These are phyloP conservation scores for Zygotorulaspora florentina DNA, from an alignment of 805 yeast genomes.

Conservation along the genomic window DNA sequence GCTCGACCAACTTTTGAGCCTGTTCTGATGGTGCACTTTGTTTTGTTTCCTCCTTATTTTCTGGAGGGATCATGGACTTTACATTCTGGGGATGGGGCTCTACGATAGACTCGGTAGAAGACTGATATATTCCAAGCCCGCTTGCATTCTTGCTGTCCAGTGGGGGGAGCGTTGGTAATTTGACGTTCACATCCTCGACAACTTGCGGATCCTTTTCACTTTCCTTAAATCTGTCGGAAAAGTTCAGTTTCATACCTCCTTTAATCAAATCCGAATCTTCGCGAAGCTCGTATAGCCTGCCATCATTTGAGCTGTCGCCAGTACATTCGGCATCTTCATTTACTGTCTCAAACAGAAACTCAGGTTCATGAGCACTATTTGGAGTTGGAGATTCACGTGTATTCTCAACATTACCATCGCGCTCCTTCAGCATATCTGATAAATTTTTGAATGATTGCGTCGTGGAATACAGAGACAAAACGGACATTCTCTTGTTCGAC, in stretches of 20 bases:
- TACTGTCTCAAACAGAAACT: conserved; percentile 28
- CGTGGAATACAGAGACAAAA: conserved; percentile 68
- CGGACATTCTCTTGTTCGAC: conserved; percentile 64
- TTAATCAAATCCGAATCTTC: conserved; percentile 15
- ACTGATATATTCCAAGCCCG: conserved; percentile 31
- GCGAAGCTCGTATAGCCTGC: conserved; percentile 25
- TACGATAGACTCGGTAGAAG: conserved; percentile 12
- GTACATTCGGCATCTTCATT: conserved; percentile 20
- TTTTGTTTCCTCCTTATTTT: conserved; percentile 12
- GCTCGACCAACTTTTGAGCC: neutral
- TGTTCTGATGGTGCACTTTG: conserved; percentile 5
- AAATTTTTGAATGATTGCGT: conserved; percentile 60
- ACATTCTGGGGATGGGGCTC: conserved; percentile 8
- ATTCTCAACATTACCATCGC: conserved; percentile 11
- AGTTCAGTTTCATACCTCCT: conserved; percentile 34
- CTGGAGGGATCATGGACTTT: conserved; percentile 20
- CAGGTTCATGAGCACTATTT: conserved; percentile 25
- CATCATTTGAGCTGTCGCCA: conserved; percentile 21
- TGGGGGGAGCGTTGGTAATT: conserved; percentile 33
- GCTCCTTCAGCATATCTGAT: conserved; percentile 39
- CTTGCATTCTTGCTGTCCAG: conserved; percentile 19
- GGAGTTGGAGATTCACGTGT: conserved; percentile 16
- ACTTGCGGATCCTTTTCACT: conserved; percentile 2
- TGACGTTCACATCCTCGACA: conserved; percentile 11
- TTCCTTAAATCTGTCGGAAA: conserved; percentile 38